Evolutionary conservation across 768 basidiomycete species (phyloP).

Genomic region (Tephrocybe sp.): DNA sequence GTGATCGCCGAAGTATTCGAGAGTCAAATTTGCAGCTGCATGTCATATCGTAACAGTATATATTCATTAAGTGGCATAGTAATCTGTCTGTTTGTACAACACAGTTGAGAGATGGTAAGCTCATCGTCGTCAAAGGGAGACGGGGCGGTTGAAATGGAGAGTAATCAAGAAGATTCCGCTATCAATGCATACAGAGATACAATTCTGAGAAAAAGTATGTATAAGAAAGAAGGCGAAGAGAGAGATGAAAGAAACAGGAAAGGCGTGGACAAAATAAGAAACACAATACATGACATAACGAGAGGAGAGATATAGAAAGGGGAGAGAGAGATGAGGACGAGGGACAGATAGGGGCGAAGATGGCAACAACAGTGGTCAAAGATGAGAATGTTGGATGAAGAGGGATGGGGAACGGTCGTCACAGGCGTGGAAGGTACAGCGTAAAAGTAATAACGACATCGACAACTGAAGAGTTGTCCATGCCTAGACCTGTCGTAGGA

Average conservation of each 20-base stretch:
- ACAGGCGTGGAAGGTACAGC: not conserved
- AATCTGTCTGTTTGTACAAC: too few species aligned
- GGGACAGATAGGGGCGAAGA: slow-evolving; percentile 16
- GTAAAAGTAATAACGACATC: slow-evolving; percentile 8
- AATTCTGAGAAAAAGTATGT: too few species aligned
- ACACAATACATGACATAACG: slow-evolving; percentile 16
- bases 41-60: too few species aligned
- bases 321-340: slow-evolving; percentile 11
- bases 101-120: too few species aligned
- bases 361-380: slow-evolving; percentile 12
- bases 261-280: not conserved
- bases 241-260: not conserved
- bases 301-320: slow-evolving; percentile 3
- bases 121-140: too few species aligned
- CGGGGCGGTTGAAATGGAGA: too few species aligned
- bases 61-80: too few species aligned
- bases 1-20: too few species aligned
- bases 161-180: too few species aligned
- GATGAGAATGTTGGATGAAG: not conserved
- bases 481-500: slow-evolving; percentile 10
- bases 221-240: not conserved
- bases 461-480: slow-evolving; percentile 8
- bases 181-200: too few species aligned
- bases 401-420: not conserved
- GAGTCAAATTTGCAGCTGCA: too few species aligned